These are phyloP conservation scores for Candida tetrigidarum DNA, from an alignment of 1,139 yeast genomes.

Conservation along the genomic window DNA sequence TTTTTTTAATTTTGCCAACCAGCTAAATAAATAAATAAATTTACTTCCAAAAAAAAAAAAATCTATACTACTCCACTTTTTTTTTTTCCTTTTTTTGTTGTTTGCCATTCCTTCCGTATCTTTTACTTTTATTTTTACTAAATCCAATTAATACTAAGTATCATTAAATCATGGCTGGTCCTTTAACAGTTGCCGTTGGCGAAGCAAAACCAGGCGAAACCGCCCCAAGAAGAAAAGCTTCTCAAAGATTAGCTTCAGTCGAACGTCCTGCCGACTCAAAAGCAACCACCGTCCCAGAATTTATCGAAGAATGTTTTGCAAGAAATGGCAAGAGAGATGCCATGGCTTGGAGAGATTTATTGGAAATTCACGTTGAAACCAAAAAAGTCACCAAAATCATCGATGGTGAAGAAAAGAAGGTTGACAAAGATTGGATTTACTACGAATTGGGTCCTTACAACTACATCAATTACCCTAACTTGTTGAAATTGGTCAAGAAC, in stretches of 20 bases:
- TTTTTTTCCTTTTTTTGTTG: too few species aligned
- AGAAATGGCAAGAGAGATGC: constrained; percentile 57
- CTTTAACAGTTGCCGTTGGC: constrained; percentile 70
- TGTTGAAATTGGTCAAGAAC: constrained; percentile 51
- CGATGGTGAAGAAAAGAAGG: constrained; percentile 72
- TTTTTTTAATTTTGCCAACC: too few species aligned
- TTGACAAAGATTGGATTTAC: constrained; percentile 86
- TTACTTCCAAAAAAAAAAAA: too few species aligned
- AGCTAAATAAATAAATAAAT: too few species aligned
- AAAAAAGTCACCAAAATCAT: constrained; percentile 76
- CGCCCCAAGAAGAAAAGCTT: constrained; percentile 82
- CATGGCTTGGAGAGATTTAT: constrained; percentile 81
- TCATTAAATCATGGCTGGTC: constrained; percentile 21
- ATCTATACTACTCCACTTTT: too few species aligned
- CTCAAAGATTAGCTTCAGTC: constrained; percentile 58
- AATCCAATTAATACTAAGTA: too few species aligned
- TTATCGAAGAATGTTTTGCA: constrained; percentile 63
- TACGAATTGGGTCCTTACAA: constrained; percentile 79
- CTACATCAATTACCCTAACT: constrained; percentile 64
- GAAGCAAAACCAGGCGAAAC: constrained; percentile 86
- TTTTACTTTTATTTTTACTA: not conserved
- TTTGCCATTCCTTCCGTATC: too few species aligned
- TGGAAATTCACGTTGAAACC: constrained; percentile 74
- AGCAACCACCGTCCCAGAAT: constrained; percentile 73
- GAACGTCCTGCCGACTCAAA: constrained; percentile 62